phyloP scores from a whole-genome alignment of 2,329 filamentous ascomycete genomes.

The Monilinia fructigena region DNA sequence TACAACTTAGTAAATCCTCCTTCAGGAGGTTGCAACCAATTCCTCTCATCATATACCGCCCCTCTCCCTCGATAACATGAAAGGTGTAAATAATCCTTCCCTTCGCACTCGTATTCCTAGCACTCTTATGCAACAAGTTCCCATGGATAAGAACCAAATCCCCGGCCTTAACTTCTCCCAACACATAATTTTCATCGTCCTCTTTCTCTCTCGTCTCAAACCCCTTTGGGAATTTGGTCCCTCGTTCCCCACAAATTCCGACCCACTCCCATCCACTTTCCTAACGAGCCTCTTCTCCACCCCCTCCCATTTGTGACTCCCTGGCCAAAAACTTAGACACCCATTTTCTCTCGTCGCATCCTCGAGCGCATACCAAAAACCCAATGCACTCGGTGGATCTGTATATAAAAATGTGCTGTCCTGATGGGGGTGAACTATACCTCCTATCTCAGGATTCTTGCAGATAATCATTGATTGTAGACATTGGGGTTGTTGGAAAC shows the following conservation, averaged over 20 bases:
- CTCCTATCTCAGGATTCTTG: conserved; percentile 96
- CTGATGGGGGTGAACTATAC: conserved; percentile 85
- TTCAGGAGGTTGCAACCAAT: conserved; percentile 87
- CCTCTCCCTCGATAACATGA: conserved; percentile 85
- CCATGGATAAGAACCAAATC: conserved; percentile 92
- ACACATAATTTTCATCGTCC: conserved; percentile 56
- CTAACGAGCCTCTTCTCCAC: conserved; percentile 76
- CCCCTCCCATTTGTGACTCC: conserved; percentile 73
- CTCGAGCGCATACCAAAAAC: conserved; percentile 97
- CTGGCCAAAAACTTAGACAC: conserved; percentile 81
- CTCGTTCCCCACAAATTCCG: conserved; percentile 69
- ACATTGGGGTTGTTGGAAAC: conserved; percentile 51
- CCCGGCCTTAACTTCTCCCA: conserved; percentile 87
- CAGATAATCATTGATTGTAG: conserved; percentile 98
- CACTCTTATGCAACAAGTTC: conserved; percentile 93
- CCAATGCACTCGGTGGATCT: conserved; percentile 80
- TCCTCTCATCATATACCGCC: conserved; percentile 75
- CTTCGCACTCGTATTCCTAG: conserved; percentile 82
- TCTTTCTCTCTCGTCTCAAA: conserved; percentile 46
- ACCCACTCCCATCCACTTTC: conserved; percentile 52
- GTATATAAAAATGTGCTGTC: conserved; percentile 94
- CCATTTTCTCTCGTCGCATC: conserved; percentile 86
- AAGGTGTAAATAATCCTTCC: conserved; percentile 96
- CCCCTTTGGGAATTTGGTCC: conserved; percentile 60
- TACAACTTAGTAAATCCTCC: conserved; percentile 64